A percentile compares a stretch with the other conserved stretches of the same genome.
These are phyloP conservation scores for Cantharellus anzutake DNA, from an alignment of 768 basidiomycete genomes.

Conservation along the genomic window DNA sequence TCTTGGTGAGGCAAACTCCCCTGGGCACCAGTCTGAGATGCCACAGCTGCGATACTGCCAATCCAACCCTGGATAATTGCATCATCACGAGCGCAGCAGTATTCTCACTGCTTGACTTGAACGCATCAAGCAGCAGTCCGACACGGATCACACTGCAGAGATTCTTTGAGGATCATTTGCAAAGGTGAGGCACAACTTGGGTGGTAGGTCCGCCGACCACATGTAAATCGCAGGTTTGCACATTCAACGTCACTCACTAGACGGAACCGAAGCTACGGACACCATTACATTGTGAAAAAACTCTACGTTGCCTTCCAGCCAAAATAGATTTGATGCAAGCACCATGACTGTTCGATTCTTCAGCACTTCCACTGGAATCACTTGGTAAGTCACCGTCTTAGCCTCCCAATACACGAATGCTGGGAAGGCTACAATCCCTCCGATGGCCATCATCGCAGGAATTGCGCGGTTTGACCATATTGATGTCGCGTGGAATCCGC, in stretches of 20 bases:
- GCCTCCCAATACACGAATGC: conserved; percentile 5
- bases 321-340: not conserved
- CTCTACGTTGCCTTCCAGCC: not conserved
- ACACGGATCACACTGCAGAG: not conserved
- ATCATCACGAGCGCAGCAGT: conserved; percentile 17
- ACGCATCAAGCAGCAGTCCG: not conserved
- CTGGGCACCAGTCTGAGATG: conserved; percentile 41
- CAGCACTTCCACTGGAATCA: not conserved
- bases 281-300: not conserved
- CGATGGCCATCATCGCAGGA: conserved; percentile 5
- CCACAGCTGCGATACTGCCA: conserved; percentile 47
- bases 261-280: not conserved
- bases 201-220: too few species aligned
- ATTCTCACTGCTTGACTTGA: not conserved
- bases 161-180: not conserved
- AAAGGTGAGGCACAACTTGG: not conserved
- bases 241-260: not conserved
- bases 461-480: conserved; percentile 3
- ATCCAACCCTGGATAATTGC: conserved; percentile 60
- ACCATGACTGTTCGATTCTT: not conserved
- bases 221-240: too few species aligned
- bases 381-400: not conserved
- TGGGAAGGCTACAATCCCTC: conserved; percentile 3
- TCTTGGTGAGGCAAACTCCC: conserved; percentile 45
- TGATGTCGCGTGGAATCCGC: conserved; percentile 1